phyloP scores from a whole-genome alignment of 371 early-diverging fungal species.

The Conidiobolus coronatus region DNA sequence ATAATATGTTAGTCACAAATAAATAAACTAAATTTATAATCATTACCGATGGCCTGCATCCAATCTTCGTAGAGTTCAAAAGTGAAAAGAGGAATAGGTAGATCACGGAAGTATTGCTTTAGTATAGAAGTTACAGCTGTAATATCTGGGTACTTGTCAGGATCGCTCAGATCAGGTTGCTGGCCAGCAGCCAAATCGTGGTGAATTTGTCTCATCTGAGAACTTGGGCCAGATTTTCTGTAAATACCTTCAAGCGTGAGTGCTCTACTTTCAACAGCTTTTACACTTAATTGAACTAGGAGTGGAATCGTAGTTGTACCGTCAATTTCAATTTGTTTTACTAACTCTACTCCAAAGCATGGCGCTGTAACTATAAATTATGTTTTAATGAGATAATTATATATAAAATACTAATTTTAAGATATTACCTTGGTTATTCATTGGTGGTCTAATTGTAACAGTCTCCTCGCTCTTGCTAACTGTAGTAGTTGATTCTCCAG shows the following conservation, averaged over 20 bases:
- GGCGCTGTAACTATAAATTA: not conserved
- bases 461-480: not conserved
- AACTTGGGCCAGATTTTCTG: constrained; percentile 72
- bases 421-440: too few species aligned
- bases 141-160: constrained; percentile 27
- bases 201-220: constrained; percentile 41
- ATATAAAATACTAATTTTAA: not conserved
- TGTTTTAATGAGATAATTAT: not conserved
- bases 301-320: constrained; percentile 25
- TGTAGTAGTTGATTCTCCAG: not conserved
- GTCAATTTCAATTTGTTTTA: constrained; percentile 23
- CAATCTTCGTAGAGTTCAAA: constrained; percentile 51
- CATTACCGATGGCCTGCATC: constrained; percentile 34
- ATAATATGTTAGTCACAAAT: not conserved
- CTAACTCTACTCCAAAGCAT: constrained; percentile 33
- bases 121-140: constrained; percentile 71
- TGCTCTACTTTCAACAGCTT: constrained; percentile 49
- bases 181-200: constrained; percentile 11
- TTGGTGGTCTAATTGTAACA: not conserved
- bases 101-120: constrained; percentile 79
- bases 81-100: constrained; percentile 80
- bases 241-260: constrained; percentile 81
- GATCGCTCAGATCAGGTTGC: constrained; percentile 22
- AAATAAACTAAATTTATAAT: not conserved
- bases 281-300: constrained; percentile 49